Base-by-base conservation (phyloP, 73 alveolate species). In the Paramecium octaurelia region DNA sequence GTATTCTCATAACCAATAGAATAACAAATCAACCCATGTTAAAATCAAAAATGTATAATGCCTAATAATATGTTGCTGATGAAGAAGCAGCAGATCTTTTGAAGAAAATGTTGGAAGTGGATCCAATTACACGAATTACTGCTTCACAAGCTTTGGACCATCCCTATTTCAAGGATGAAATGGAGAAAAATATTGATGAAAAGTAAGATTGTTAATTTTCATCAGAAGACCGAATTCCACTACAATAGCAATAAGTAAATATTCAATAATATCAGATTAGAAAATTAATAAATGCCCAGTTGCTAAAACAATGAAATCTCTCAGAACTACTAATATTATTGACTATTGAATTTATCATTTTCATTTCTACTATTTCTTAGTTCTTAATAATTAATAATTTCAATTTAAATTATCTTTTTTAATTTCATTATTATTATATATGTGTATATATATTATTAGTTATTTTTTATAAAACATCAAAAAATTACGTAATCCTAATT, bases 11-110 rank as follows among this genome's bases (percentile, higher is more conserved):
- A 21, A 14, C 40, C 11, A 8, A 8, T 43, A 40, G 89, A 76
- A 20, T 40, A 7, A 76, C 64, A 1, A 76, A 42, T 42, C 6
- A 76, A 18, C 71, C 89, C 2, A 34, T 76, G 46, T 40, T 10
- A 38, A 76, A 21, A 58, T n/a, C 18, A 3, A 38, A 34, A 21
- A 23, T 38, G 71, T 35, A 76, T 38, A 38, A 43, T 38, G 24
- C 54, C 9, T 31, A 70, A 34, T 8, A 31, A 70, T 27, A 7
- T 38, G 24, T 70, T 2, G 54, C n/a, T 3, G 89, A 76, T 40
- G 89, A 76, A 38, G 40, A 40, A 14, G 89, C 89, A 24, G 64
- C 48, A 34, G 89, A 76, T 76, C 27, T 76, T 34, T 7, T 76
- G 4, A 35, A 38, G 24, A 40, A 29, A 20, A 76, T 76, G 89